Evolutionary conservation across 2,329 filamentous ascomycete genomes (phyloP), one percentile per base, ranked within the genome.

Genomic region (Magnaporthiopsis rhizophila): DNA sequence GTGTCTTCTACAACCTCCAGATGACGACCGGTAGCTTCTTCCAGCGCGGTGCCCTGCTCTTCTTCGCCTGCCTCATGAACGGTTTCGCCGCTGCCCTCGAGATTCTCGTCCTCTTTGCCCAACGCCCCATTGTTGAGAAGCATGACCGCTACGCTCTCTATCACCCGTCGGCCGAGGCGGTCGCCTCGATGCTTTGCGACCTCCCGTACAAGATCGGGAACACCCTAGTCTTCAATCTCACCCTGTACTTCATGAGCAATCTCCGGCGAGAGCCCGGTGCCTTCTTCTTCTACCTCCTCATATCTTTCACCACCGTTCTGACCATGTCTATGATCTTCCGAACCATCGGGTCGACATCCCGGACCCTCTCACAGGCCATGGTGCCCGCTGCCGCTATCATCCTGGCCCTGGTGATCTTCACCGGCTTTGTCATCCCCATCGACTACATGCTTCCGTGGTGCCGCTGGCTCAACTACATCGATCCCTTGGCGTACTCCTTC

Each of bases 111-210:
- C 82, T 97, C 5, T 97, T 95, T 73, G 86, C 90, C 2, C 92
- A 97, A 83, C 89, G 93, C 53, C 89, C 90, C 1, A 96, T 97
- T 70, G 91, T 97, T 66, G 92, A 97, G 73, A 97, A 97, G 74
- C 93, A 97, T 70, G 79, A 83, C 64, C 86, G 89, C 65, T 97
- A 96, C 73, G 92, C 92, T 24, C 82, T 97, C 24, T 96, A 97
- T 71, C 93, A 96, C 71, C 92, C 93, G 0, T 92, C 89, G 12
- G 89, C 92, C 21, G 92, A 97, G 80, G 91, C 92, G n/a, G 82
- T 91, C 65, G 86, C 90, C 0, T 95, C 90, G 12, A 95, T 96
- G 89, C 76, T 97, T 36, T 89, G 86, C 67, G 93, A 97, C 70
- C 32, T 63, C 32, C 62, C 62, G 18, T 63, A 63, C 34, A 63